Evolutionary conservation across 2,329 filamentous ascomycete species (phyloP).

Genomic region (Hypoxylon sp.): DNA sequence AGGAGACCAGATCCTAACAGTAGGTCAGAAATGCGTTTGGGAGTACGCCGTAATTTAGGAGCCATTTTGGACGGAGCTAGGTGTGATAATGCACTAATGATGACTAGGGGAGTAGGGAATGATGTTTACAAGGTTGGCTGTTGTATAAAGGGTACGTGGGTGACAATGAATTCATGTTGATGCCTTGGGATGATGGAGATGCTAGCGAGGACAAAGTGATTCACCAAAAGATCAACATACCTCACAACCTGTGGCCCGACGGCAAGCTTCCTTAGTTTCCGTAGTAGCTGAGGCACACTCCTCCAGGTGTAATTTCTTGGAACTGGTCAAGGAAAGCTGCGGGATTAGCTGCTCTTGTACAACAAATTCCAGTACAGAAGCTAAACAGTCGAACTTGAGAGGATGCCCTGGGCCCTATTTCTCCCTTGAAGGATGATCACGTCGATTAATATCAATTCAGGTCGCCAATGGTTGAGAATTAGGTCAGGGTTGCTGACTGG

Average conservation of each 20-base stretch:
- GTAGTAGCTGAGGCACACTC: not conserved
- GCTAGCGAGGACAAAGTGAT: not conserved
- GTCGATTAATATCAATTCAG: constrained; percentile 8
- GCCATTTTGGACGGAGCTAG: not conserved
- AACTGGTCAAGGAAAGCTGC: not conserved
- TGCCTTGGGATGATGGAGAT: not conserved
- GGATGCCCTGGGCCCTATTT: constrained; percentile 1
- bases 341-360: not conserved
- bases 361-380: not conserved
- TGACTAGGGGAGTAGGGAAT: not conserved
- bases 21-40: constrained; percentile 25
- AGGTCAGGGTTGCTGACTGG: constrained; percentile 5
- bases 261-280: constrained; percentile 3
- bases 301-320: not conserved
- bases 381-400: not conserved
- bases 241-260: constrained; percentile 20
- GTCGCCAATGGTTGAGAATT: constrained; percentile 11
- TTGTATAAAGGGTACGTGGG: constrained; percentile 1
- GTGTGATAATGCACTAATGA: not conserved
- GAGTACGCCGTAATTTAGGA: not conserved
- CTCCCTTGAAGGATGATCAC: not conserved
- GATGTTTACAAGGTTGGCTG: constrained; percentile 12
- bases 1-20: constrained; percentile 15
- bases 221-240: constrained; percentile 17
- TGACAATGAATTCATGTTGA: constrained; percentile 3